phyloP scores from a whole-genome alignment of 805 yeast species.

The Wickerhamiella shivajii region DNA sequence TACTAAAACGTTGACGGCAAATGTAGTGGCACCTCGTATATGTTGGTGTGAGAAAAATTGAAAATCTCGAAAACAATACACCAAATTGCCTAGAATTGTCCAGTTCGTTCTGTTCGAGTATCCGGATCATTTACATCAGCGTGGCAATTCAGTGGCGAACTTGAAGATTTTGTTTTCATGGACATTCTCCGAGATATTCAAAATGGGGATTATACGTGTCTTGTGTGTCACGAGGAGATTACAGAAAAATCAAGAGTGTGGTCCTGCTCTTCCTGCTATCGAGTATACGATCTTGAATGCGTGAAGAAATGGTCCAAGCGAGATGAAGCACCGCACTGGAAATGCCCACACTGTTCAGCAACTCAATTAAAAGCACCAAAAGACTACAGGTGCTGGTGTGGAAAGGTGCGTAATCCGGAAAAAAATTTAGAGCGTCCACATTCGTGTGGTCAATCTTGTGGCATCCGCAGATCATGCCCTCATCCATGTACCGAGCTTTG shows the following conservation, averaged over 20 bases:
- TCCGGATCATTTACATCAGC: background rate
- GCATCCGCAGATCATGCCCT: slow-evolving; percentile 15
- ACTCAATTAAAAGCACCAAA: slow-evolving; percentile 5
- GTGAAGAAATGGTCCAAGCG: slow-evolving; percentile 74
- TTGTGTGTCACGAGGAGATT: slow-evolving; percentile 78
- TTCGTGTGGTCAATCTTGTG: slow-evolving; percentile 20
- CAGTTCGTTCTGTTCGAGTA: background rate
- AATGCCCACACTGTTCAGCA: slow-evolving; percentile 17
- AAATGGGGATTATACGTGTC: slow-evolving; percentile 62
- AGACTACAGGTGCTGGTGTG: slow-evolving; percentile 18
- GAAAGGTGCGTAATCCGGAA: slow-evolving; percentile 12
- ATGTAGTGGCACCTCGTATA: too few species aligned
- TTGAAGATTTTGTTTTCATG: slow-evolving; percentile 12
- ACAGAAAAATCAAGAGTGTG: slow-evolving; percentile 53
- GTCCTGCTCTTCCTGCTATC: slow-evolving; percentile 62
- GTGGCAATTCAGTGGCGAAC: slow-evolving; percentile 7
- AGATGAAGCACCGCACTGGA: slow-evolving; percentile 32
- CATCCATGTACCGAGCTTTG: slow-evolving; percentile 19
- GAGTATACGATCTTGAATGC: slow-evolving; percentile 80
- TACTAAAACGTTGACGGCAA: too few species aligned
- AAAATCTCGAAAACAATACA: background rate
- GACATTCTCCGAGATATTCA: slow-evolving; percentile 37
- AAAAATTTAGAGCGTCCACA: slow-evolving; percentile 12
- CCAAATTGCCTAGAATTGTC: background rate
- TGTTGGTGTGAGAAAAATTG: too few species aligned